Conservation (phyloP, 1,284 basidiomycete species). For the Nidula niveotomentosa region DNA sequence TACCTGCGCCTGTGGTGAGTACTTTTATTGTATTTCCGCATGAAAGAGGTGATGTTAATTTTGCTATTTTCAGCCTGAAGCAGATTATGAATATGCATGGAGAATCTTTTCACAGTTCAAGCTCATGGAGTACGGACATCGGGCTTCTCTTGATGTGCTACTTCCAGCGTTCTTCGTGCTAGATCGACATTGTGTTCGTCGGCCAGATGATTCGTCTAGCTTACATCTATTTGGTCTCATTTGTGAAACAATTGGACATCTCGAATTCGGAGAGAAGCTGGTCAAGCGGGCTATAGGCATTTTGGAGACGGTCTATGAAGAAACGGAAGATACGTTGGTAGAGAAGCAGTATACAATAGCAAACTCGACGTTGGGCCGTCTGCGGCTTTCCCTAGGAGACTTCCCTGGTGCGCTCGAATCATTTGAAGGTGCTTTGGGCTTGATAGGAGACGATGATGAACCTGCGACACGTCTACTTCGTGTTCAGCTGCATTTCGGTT, state of each 20-base stretch:
- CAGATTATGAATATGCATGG: conserved; percentile 80
- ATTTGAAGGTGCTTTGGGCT: conserved; percentile 72
- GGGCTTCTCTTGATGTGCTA: conserved; percentile 40
- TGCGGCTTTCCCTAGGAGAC: conserved; percentile 63
- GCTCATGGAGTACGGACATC: conserved; percentile 29
- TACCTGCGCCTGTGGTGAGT: conserved; percentile 73
- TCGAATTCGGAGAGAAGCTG: conserved; percentile 58
- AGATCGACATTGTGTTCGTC: conserved; percentile 71
- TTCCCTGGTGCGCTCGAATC: conserved; percentile 66
- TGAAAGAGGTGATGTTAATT: conserved; percentile 3
- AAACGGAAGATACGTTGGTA: conserved; percentile 74
- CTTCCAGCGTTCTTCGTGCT: conserved; percentile 83
- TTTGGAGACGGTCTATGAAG: conserved; percentile 88
- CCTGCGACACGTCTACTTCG: conserved; percentile 37
- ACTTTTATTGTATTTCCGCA: conserved; percentile 1
- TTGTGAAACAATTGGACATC: conserved; percentile 81
- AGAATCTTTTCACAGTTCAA: conserved; percentile 51
- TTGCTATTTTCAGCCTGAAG: conserved; percentile 59
- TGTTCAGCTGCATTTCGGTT: conserved; percentile 69
- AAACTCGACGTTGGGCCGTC: conserved; percentile 80
- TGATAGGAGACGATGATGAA: conserved; percentile 51
- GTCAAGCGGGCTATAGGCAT: conserved; percentile 69
- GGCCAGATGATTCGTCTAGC: conserved; percentile 72
- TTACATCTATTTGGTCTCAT: conserved; percentile 87
- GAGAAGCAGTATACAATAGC: conserved; percentile 85